Conservation (phyloP, 768 basidiomycete species). For the Gloeopeniophorella convolvens region DNA sequence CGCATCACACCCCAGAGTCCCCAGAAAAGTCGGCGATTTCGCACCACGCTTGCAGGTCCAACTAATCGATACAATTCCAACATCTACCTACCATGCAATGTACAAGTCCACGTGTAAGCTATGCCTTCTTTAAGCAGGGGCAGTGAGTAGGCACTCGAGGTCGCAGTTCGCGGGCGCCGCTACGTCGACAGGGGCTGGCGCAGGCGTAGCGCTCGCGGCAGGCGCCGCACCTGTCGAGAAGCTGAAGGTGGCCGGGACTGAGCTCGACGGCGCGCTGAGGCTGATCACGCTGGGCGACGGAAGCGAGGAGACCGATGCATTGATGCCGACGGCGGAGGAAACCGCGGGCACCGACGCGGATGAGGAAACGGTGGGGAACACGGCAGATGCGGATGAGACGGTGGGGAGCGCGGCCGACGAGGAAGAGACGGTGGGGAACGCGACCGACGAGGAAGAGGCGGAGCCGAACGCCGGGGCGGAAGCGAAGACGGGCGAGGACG, state of each 20-base stretch:
- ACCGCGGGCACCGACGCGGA: too few relatives aligned
- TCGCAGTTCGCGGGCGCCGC: not conserved
- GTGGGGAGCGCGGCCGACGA: not conserved
- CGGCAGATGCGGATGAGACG: not conserved
- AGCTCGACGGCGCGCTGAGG: not conserved
- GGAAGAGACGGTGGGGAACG: not conserved
- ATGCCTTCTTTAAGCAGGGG: too few relatives aligned
- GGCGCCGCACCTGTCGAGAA: slow-evolving; percentile 4
- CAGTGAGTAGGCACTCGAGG: slow-evolving; percentile 1
- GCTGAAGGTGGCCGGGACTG: not conserved
- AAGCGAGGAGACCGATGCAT: not conserved
- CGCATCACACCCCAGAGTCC: too few relatives aligned
- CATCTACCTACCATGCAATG: too few relatives aligned
- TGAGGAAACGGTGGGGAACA: not conserved
- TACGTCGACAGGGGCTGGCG: not conserved
- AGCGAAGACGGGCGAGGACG: not conserved
- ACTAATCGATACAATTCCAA: too few relatives aligned
- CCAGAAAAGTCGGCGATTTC: too few relatives aligned
- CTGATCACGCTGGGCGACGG: not conserved
- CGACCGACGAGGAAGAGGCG: not conserved
- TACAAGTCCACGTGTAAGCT: too few relatives aligned
- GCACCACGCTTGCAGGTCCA: too few relatives aligned
- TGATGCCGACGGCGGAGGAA: not conserved
- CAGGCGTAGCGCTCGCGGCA: not conserved
- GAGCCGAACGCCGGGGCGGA: not conserved